Evolutionary conservation across 495 filamentous ascomycete genomes (phyloP), one percentile per base, ranked within the genome.

Genomic region (Astrothelium macrocarpum): DNA sequence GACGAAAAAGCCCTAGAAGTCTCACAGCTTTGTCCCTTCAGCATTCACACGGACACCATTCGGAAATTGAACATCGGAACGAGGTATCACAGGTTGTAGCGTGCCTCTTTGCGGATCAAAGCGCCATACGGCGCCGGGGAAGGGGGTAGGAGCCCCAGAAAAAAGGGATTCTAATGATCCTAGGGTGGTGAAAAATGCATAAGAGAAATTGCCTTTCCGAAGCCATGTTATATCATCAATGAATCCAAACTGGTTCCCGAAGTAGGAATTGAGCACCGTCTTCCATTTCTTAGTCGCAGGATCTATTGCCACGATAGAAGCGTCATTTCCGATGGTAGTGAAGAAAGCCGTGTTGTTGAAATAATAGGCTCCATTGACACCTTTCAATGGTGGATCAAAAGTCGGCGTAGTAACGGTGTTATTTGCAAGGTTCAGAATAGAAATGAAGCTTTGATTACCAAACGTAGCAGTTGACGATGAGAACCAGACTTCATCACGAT

Each of bases 401-500:
- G 18, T n/a, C 42, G 59, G 59, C n/a, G 32, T 34, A 12, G 23
- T 32, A 2, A 61, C 59, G 5, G 11, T 12, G 32, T 34, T 39
- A 16, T 34, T 39, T 34, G 18, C n/a, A 10, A 61, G 32, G 32
- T 42, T 43, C 32, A 61, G 59, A 16, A 61, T 20, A 18, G 32
- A 34, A n/a, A 61, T n/a, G 59, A 39, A 61, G 16, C 0, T 49
- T 49, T 49, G 45, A 26, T 61, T 61, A 23, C 32, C 42, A 39
- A 16, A 34, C 9, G 23, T 29, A 32, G 42, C 18, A 12, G 29
- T 42, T 26, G 59, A 20, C n/a, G 29, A 23, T 14, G 29, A 39
- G 18, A 61, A 43, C 59, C 59, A 61, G 4, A 61, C 59, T 61
- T 61, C 32, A 39, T 61, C 32, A 20, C 59, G 59, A 42, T 39